These are phyloP conservation scores for Amanita subjunquillea DNA, from an alignment of 768 basidiomycete species.

Conservation along the genomic window DNA sequence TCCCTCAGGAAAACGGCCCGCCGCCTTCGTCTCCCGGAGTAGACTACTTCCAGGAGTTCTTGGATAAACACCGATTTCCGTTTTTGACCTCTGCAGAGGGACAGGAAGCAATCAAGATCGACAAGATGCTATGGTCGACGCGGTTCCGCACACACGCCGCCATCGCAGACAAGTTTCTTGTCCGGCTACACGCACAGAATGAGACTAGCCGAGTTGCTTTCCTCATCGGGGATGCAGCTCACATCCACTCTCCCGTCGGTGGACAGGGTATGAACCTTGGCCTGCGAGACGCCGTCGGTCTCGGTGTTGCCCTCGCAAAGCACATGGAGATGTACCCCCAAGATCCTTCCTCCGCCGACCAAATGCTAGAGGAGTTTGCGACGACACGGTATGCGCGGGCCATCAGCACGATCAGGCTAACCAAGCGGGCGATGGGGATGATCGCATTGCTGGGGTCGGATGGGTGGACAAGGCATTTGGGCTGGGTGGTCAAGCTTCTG, in stretches of 20 bases:
- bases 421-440: conserved; percentile 21
- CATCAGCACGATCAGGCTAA: conserved; percentile 28
- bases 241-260: conserved; percentile 42
- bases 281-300: conserved; percentile 38
- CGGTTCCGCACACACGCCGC: conserved; percentile 36
- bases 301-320: conserved; percentile 31
- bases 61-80: conserved; percentile 25
- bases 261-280: conserved; percentile 55
- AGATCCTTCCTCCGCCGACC: conserved; percentile 15
- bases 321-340: conserved; percentile 15
- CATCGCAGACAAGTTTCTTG: conserved; percentile 28
- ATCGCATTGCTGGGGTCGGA: neutral
- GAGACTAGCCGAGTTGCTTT: conserved; percentile 7
- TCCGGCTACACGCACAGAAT: conserved; percentile 11
- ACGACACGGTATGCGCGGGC: conserved; percentile 26
- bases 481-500: neutral
- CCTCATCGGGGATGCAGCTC: conserved; percentile 27
- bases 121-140: conserved; percentile 31
- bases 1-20: conserved; percentile 22
- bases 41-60: conserved; percentile 32
- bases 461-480: neutral
- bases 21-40: conserved; percentile 26
- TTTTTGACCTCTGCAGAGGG: conserved; percentile 14
- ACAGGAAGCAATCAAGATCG: conserved; percentile 23
- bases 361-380: conserved; percentile 24